phyloP scores from a whole-genome alignment of 192 early-diverging fungal genomes.

The Cetraspora pellucida region DNA sequence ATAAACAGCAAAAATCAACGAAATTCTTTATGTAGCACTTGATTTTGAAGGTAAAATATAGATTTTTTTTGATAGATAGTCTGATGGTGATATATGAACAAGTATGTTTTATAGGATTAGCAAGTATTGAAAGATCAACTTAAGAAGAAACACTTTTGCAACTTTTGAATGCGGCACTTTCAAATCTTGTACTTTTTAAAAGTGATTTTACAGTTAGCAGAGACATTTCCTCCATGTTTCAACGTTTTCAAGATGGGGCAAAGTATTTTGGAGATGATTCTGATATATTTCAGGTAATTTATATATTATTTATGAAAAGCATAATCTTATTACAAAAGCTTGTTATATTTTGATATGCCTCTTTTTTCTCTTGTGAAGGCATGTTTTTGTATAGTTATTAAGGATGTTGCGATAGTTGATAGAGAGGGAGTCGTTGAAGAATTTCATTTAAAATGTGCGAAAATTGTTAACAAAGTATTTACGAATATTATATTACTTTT shows the following conservation, averaged over 20 bases:
- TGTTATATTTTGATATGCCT: not conserved
- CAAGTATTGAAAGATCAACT: constrained; percentile 33
- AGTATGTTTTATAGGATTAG: constrained; percentile 9
- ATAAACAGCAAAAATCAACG: not conserved
- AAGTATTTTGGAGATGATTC: constrained; percentile 30
- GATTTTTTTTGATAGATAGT: not conserved
- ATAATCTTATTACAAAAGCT: not conserved
- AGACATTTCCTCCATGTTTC: constrained; percentile 37
- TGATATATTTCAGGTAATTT: constrained; percentile 28
- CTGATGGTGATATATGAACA: not conserved
- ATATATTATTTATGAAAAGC: not conserved
- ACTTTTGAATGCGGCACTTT: constrained; percentile 26
- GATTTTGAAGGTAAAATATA: constrained; percentile 35
- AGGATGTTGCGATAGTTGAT: constrained; percentile 35
- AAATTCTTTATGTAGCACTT: constrained; percentile 37
- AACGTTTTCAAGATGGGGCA: constrained; percentile 32
- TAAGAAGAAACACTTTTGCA: constrained; percentile 25
- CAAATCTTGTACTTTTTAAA: constrained; percentile 35
- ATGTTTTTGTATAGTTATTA: constrained; percentile 35
- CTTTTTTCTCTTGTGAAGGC: not conserved
- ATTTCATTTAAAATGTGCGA: constrained; percentile 27
- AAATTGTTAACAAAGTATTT: constrained; percentile 14
- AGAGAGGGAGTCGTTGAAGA: constrained; percentile 24
- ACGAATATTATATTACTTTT: not conserved
- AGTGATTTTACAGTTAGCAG: constrained; percentile 30